Percentiles rank a stretch among this genome's conserved stretches.
phyloP scores from a whole-genome alignment of 257 asterid genomes.

The Euphrasia confusa region DNA sequence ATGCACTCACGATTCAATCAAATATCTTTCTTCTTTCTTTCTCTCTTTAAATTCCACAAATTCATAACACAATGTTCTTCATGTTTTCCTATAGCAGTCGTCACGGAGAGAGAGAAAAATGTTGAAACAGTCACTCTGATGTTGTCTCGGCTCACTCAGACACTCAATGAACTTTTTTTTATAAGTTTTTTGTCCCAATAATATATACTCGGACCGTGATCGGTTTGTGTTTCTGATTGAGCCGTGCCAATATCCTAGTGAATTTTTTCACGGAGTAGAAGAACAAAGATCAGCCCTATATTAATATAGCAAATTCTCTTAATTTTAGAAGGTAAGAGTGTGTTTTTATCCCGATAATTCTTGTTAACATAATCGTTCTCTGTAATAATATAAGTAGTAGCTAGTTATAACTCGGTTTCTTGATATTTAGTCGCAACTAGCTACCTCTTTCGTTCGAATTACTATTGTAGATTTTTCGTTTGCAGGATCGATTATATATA shows the following conservation, averaged over 20 bases:
- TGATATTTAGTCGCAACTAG: too few species aligned
- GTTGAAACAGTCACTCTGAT: not conserved
- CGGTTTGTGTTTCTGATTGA: conserved; percentile 41
- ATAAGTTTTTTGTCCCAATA: not conserved
- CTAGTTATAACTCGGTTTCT: too few species aligned
- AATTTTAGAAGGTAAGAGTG: too few species aligned
- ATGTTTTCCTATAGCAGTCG: conserved; percentile 65
- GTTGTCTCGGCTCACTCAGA: conserved; percentile 11
- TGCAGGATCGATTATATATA: too few species aligned
- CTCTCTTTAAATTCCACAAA: not conserved
- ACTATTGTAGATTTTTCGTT: too few species aligned
- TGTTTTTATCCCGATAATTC: too few species aligned
- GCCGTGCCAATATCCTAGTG: conserved; percentile 71
- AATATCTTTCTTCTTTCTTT: not conserved
- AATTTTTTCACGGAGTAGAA: conserved; percentile 21
- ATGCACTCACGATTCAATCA: not conserved
- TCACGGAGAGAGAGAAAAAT: conserved; percentile 6
- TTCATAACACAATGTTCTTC: conserved; percentile 10
- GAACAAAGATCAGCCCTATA: too few species aligned
- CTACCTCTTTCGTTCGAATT: too few species aligned
- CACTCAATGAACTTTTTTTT: not conserved
- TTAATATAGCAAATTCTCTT: too few species aligned
- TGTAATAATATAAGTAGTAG: too few species aligned
- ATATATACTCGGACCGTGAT: conserved; percentile 18
- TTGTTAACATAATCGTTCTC: too few species aligned